These are phyloP conservation scores for Knufia fluminis DNA, from an alignment of 2,329 filamentous ascomycete species.

Conservation along the genomic window DNA sequence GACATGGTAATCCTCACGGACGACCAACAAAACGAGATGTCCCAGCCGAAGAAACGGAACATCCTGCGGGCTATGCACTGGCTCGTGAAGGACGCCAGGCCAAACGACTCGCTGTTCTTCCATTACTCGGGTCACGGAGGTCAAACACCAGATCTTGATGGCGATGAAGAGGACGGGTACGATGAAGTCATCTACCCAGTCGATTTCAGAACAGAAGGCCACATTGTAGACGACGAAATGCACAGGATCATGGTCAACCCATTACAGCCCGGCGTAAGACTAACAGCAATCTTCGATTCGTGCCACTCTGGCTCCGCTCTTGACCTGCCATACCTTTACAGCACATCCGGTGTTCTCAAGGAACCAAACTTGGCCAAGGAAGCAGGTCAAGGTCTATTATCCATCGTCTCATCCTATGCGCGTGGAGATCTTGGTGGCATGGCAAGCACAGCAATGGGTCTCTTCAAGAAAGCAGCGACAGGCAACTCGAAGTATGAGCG, in stretches of 20 bases:
- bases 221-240: slow-evolving; percentile 72
- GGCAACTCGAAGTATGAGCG: slow-evolving; percentile 72
- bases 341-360: slow-evolving; percentile 58
- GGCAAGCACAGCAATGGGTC: slow-evolving; percentile 65
- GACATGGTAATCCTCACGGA: slow-evolving; percentile 94
- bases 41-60: slow-evolving; percentile 90
- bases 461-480: slow-evolving; percentile 78
- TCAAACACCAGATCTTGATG: slow-evolving; percentile 63
- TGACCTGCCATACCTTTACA: slow-evolving; percentile 59
- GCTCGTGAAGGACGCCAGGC: slow-evolving; percentile 85
- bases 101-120: slow-evolving; percentile 94
- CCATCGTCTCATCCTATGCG: slow-evolving; percentile 67
- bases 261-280: slow-evolving; percentile 70
- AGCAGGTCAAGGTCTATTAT: slow-evolving; percentile 54
- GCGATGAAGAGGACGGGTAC: slow-evolving; percentile 68
- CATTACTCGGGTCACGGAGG: slow-evolving; percentile 77
- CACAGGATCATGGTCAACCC: slow-evolving; percentile 68
- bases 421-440: slow-evolving; percentile 76
- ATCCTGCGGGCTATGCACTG: slow-evolving; percentile 95
- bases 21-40: slow-evolving; percentile 95
- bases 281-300: slow-evolving; percentile 61
- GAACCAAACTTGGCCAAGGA: slow-evolving; percentile 61
- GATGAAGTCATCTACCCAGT: slow-evolving; percentile 74
- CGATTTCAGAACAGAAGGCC: slow-evolving; percentile 59
- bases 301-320: slow-evolving; percentile 60